Evolutionary conservation across 768 basidiomycete species (phyloP), one percentile per base, ranked within the genome.

Genomic region (Russula earlei): DNA sequence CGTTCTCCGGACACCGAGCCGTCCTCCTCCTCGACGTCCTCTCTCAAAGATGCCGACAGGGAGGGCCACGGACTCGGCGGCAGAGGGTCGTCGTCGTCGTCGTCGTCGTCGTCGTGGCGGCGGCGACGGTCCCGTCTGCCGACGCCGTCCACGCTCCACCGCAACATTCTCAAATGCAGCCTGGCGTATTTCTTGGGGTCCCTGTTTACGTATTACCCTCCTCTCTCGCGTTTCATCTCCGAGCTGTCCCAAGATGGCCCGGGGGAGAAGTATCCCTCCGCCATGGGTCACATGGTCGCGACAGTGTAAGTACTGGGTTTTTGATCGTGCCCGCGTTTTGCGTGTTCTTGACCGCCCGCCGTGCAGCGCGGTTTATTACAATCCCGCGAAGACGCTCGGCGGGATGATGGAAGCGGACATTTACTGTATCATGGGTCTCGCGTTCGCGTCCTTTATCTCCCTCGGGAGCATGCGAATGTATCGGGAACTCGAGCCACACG

Each of bases 361-460:
- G 24, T 34, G 33, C 62, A 85, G 88, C 56, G 81, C 81, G 5
- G 87, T 90, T 0, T 93, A 97, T 69, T 97, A 83, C 68, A 91
- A 94, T 63, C 95, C 95, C 4, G 93, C 93, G 25, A 93, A 95
- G 65, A 93, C 91, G 0, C 73, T 87, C 5, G 96, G 95, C 5
- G 87, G 79, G 0, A 98, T 98, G 93, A 68, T 95, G 40, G 91
- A 97, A 66, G 91, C 94, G 10, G 84, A 91, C 63, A 71, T 87
- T 6, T 93, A 79, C 68, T 96, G 89, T 65, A 62, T 87, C 33
- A 71, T 82, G 63, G 83, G 84, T 1, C 72, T 90, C 41, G 46
- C 85, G 0, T 87, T 87, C 60, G 78, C 92, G 4, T 76, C 85
- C 0, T 70, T 85, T 55, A 78, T 93, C 31, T 90, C 83, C 54